Percentiles rank a stretch among this genome's conserved stretches.
Evolutionary conservation across 805 yeast genomes (phyloP).

Genomic region (Trichomonascus vanleenenianus): DNA sequence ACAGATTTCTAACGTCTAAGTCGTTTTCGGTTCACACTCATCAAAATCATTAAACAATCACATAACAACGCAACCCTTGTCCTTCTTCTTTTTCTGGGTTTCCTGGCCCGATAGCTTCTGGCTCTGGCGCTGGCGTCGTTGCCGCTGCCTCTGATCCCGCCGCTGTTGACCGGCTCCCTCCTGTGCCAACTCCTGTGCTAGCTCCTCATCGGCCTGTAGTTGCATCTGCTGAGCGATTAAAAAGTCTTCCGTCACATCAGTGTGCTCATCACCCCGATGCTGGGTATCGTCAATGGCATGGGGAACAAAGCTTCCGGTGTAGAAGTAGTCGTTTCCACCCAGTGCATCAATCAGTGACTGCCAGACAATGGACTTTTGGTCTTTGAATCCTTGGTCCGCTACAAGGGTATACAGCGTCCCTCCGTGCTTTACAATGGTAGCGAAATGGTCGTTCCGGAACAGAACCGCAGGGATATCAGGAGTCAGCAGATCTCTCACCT

Average conservation of each 20-base stretch:
- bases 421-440: slow-evolving; percentile 45
- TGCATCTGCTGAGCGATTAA: slow-evolving; percentile 28
- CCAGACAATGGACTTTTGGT: slow-evolving; percentile 62
- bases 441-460: slow-evolving; percentile 86
- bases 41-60: not conserved
- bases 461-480: slow-evolving; percentile 58
- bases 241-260: slow-evolving; percentile 20
- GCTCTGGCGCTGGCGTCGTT: slow-evolving; percentile 4
- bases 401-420: slow-evolving; percentile 55
- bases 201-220: slow-evolving; percentile 21
- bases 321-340: slow-evolving; percentile 65
- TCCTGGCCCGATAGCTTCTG: slow-evolving; percentile 2
- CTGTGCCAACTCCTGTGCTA: slow-evolving; percentile 15
- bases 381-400: slow-evolving; percentile 61
- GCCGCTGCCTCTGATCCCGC: slow-evolving; percentile 3
- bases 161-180: slow-evolving; percentile 1
- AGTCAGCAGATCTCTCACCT: slow-evolving; percentile 37
- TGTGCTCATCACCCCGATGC: slow-evolving; percentile 3
- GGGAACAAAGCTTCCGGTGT: slow-evolving; percentile 57
- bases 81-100: slow-evolving; percentile 8
- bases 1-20: too few relatives aligned
- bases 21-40: not conserved
- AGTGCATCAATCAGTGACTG: slow-evolving; percentile 58
- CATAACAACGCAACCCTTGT: slow-evolving; percentile 13
- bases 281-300: slow-evolving; percentile 11